Base-by-base conservation (phyloP, 495 filamentous ascomycete genomes). In the Aspergillus olivimuriae region DNA sequence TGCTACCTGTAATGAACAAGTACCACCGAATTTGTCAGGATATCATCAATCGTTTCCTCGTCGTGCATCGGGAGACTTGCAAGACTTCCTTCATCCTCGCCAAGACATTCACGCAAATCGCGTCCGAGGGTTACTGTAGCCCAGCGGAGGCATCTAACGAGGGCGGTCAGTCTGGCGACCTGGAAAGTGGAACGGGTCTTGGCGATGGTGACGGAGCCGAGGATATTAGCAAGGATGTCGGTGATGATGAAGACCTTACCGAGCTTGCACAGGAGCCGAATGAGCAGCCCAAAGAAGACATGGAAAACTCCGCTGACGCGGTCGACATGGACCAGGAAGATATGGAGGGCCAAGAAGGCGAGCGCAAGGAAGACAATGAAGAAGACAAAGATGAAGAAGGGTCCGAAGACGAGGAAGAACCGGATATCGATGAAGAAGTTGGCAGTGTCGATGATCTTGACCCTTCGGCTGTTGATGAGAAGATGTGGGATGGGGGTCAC, bases 201-300 rank as follows among this genome's bases (percentile, higher is more conserved):
- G 94, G 92, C 21, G 91, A 95, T 43, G 91, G 90, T 10, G 86
- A 95, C 55, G 94, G 89, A 18, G 88, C 83, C 2, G 88, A 97
- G 56, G 90, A 99, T 66, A 96, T 99, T 43, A 95, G 89, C 64
- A 95, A 97, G 53, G 91, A 97, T 57, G 82, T 99, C 36, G 77
- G 86, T 46, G 83, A 88, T 35, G 91, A 97, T 46, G 94, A 99
- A 63, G 88, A 97, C 61, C 62, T 99, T 10, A 82, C 84, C 2
- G 94, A 99, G 41, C 72, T 97, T 14, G 91, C 94, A 2, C 86
- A 95, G 48, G 71, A 76, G 31, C 74, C 81, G 22, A 70, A 76
- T 16, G 65, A 74, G 26, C 76, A 82, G 30, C 63, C 72, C 35
- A 80, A 81, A 22, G 80, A 84, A 8, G 81, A 86, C 10, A 76